These are phyloP conservation scores for Naganishia kalamii DNA, from an alignment of 768 basidiomycete genomes.

Conservation along the genomic window DNA sequence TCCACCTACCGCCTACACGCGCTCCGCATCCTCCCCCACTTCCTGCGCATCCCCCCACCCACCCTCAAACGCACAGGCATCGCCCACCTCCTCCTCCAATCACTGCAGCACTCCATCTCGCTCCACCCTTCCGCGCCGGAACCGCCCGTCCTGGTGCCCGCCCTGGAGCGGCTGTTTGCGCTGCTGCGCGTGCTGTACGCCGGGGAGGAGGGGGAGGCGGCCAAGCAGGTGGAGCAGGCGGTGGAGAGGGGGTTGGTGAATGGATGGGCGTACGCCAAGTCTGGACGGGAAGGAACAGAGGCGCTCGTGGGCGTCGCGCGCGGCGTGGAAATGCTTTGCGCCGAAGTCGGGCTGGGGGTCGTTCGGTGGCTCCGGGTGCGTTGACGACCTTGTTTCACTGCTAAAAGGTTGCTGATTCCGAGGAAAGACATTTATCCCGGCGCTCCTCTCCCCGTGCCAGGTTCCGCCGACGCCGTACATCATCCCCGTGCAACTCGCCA, in stretches of 20 bases:
- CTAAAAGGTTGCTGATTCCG: not conserved
- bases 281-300: constrained; percentile 31
- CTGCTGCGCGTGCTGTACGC: constrained; percentile 19
- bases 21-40: constrained; percentile 27
- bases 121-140: constrained; percentile 30
- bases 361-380: constrained; percentile 43
- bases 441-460: constrained; percentile 35
- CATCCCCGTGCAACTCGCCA: constrained; percentile 32
- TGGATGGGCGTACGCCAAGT: constrained; percentile 42
- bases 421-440: constrained; percentile 38
- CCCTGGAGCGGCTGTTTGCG: constrained; percentile 26
- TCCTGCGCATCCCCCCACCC: constrained; percentile 30
- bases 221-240: constrained; percentile 37
- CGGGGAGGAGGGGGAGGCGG: constrained; percentile 26
- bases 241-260: constrained; percentile 40
- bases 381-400: too few species aligned
- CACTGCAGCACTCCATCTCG: constrained; percentile 39
- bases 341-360: constrained; percentile 33
- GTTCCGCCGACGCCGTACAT: constrained; percentile 31
- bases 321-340: constrained; percentile 34
- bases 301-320: constrained; percentile 32
- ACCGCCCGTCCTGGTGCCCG: constrained; percentile 33
- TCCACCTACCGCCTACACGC: constrained; percentile 36
- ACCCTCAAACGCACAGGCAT: constrained; percentile 42
- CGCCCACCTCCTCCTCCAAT: constrained; percentile 36